Base-by-base conservation (phyloP, 139 green algal genomes). In the Astrephomene gubernaculifera region DNA sequence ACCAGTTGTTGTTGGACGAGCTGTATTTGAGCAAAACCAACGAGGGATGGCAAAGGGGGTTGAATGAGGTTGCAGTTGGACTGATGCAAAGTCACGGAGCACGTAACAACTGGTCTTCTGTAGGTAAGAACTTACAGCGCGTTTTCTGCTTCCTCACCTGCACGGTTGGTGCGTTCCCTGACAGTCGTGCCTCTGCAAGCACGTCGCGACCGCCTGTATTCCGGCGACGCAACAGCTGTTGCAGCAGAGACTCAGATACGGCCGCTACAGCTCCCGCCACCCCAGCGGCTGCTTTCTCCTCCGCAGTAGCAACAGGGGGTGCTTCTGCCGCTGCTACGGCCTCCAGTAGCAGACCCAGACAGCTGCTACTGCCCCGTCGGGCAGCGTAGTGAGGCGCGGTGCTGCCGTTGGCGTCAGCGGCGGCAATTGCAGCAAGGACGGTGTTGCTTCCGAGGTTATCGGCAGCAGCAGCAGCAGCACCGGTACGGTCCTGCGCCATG, bases 361-460 rank as follows among this genome's bases (percentile, higher is more conserved):
- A 78, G 31, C 8, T 27, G 38, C 12, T 53, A 22, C 44, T 41
- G 53, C 79, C 79, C 1, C 64, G 64, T 35, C 79, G 44, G 0
- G 79, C 79, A 0, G 79, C 79, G 64, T 69, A 85, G 27, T 85
- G 79, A 64, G 76, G 64, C 2, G 79, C 79, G 33, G 63, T 85
- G 31, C 9, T 69, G 79, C 79, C 79, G 45, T 85, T 65, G 38
- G 27, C 35, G 79, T 85, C 79, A 2, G 64, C 45, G 2, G 33
- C 64, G 14, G 33, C 44, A 0, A 85, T 5, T 25, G n/a, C 43
- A 84, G 68, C 36, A 19, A 29, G 45, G 31, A 9, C 29, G 33
- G n/a, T n/a, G n/a, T n/a, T n/a, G n/a, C n/a, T n/a, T n/a, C n/a
- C n/a, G n/a, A n/a, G n/a, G n/a, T n/a, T n/a, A n/a, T n/a, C n/a